phyloP scores from a whole-genome alignment of 208 protist species.

The Leishmania mexicana region DNA sequence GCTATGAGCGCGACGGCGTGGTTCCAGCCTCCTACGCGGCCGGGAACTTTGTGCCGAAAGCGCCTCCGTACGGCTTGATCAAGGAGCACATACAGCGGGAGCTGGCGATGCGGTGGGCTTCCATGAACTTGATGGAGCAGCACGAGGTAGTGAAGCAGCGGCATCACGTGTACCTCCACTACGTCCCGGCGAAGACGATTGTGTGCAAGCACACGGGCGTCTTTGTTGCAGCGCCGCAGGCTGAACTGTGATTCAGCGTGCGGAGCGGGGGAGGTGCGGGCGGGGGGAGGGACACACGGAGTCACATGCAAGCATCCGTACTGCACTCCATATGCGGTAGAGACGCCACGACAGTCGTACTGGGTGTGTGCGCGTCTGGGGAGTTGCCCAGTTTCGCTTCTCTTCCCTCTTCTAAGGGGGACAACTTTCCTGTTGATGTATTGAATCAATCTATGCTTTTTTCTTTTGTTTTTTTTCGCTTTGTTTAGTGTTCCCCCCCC shows the following conservation, averaged over 20 bases:
- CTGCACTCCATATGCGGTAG: background rate
- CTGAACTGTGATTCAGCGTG: background rate
- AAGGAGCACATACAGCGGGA: slow-evolving; percentile 59
- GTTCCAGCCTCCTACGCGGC: slow-evolving; percentile 18
- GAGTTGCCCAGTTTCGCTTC: background rate
- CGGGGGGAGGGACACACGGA: background rate
- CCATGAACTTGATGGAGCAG: slow-evolving; percentile 48
- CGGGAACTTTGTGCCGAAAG: slow-evolving; percentile 14
- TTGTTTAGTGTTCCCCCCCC: background rate
- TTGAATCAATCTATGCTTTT: background rate
- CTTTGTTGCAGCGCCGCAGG: background rate
- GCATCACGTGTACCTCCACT: slow-evolving; percentile 37
- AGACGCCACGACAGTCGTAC: background rate
- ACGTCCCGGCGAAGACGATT: slow-evolving; percentile 22
- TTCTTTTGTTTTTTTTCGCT: background rate
- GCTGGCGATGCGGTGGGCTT: slow-evolving; percentile 33
- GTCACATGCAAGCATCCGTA: background rate
- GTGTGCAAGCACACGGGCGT: background rate
- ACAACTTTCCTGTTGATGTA: background rate
- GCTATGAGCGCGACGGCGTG: slow-evolving; percentile 24
- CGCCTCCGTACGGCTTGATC: slow-evolving; percentile 66
- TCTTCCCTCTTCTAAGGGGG: background rate
- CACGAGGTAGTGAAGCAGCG: slow-evolving; percentile 35
- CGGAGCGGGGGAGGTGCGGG: too few relatives aligned
- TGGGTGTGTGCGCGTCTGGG: background rate